These are phyloP conservation scores for Pseudocercospora eumusae DNA, from an alignment of 2,329 filamentous ascomycete species.

Conservation along the genomic window DNA sequence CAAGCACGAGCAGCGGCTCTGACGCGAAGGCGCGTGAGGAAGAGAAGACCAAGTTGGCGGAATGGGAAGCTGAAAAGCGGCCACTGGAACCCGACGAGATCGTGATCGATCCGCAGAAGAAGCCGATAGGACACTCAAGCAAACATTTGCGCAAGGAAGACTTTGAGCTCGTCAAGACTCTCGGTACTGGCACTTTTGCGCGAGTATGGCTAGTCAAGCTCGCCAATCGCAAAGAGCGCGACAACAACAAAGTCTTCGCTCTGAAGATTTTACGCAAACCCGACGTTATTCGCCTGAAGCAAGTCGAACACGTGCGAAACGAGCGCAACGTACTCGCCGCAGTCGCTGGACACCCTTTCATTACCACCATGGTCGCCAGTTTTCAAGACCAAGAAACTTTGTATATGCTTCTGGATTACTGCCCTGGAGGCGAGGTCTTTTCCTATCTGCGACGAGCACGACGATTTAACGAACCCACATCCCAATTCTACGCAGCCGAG, in stretches of 20 bases:
- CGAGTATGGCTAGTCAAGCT: slow-evolving; percentile 76
- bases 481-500: slow-evolving; percentile 80
- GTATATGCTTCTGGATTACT: slow-evolving; percentile 82
- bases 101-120: slow-evolving; percentile 46
- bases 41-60: slow-evolving; percentile 49
- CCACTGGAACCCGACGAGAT: slow-evolving; percentile 49
- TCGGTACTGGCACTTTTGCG: slow-evolving; percentile 77
- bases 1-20: slow-evolving; percentile 34
- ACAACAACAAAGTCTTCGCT: slow-evolving; percentile 67
- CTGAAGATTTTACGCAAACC: slow-evolving; percentile 73
- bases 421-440: slow-evolving; percentile 81
- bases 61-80: slow-evolving; percentile 50
- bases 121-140: slow-evolving; percentile 51
- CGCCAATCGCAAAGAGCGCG: slow-evolving; percentile 45
- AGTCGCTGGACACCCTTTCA: slow-evolving; percentile 79
- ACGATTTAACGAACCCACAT: slow-evolving; percentile 75
- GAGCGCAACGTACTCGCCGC: slow-evolving; percentile 76
- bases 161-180: slow-evolving; percentile 72
- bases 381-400: slow-evolving; percentile 78
- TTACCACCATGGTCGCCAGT: slow-evolving; percentile 74
- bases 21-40: slow-evolving; percentile 45
- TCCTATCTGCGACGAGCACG: slow-evolving; percentile 76
- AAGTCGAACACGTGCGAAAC: slow-evolving; percentile 82
- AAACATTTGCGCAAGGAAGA: slow-evolving; percentile 56
- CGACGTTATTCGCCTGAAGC: slow-evolving; percentile 76